A percentile compares a stretch with the other conserved stretches of the same genome.
These are phyloP conservation scores for Fagus crenata DNA, from an alignment of 306 rosid genomes.

Conservation along the genomic window DNA sequence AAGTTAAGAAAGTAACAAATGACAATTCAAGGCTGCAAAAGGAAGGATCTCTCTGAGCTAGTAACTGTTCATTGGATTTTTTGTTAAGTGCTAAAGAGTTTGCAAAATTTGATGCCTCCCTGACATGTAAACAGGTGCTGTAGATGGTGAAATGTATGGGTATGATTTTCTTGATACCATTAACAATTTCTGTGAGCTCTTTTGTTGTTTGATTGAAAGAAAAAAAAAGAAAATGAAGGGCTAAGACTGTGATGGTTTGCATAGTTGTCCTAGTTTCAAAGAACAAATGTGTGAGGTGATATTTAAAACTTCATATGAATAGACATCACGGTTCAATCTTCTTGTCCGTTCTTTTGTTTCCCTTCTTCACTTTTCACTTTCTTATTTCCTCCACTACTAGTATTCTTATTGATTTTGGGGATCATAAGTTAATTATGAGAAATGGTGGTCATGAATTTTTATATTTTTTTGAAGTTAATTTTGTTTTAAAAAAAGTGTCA, in stretches of 20 bases:
- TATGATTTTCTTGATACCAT: not conserved
- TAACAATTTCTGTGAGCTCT: not conserved
- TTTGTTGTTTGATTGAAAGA: not conserved
- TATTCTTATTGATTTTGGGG: not conserved
- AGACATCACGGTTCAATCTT: not conserved
- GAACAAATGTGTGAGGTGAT: not conserved
- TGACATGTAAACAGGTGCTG: not conserved
- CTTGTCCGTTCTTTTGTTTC: not conserved
- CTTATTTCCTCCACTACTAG: not conserved
- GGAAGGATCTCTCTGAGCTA: no score
- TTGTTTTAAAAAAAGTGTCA: not conserved
- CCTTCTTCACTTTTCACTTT: not conserved
- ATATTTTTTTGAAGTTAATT: not conserved
- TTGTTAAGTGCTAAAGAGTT: not conserved
- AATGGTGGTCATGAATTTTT: not conserved
- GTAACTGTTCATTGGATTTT: not conserved
- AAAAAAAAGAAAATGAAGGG: not conserved
- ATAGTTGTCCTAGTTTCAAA: not conserved
- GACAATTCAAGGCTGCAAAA: not conserved
- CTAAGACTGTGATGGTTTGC: not conserved
- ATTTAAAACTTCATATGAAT: not conserved
- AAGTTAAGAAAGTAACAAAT: not conserved
- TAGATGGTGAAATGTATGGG: not conserved
- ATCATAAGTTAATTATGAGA: not conserved
- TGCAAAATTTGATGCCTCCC: not conserved